Base-by-base conservation (phyloP, 345 rosid genomes). In the Gynandropsis gynandra region DNA sequence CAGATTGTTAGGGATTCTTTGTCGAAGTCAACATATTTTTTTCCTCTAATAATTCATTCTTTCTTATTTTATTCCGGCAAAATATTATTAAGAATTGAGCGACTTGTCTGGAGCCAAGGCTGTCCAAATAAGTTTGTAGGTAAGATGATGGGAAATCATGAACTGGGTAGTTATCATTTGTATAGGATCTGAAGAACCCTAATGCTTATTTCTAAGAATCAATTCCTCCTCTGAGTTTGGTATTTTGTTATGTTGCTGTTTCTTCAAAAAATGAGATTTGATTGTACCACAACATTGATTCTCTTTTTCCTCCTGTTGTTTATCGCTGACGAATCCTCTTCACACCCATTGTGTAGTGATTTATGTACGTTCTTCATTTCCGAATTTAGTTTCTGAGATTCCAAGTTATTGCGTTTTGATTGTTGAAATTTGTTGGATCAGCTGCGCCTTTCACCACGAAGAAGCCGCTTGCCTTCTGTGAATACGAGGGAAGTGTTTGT, bases 291-390 rank as follows among this genome's bases (percentile, higher is more conserved):
- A 39, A 42, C 29, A 19, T 0, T 65, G 16, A 37, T 58, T 57
- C 31, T 71, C 61, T 55, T 45, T 13, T 53, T 70, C 56, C 19
- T 72, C 47, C 10, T 69, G 58, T 74, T 80, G 56, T 76, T 69
- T 67, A 61, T 58, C 67, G 61, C 75, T 57, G 44, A 32, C 14
- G 9, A 4, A 7, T 66, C 73, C 34, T 57, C 53, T 18, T 77
- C 89, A 46, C 73, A 67, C 69, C 87, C 84, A 0, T 63, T 79
- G 33, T 85, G 89, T 53, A 75, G 59, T 59, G 74, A 81, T 79
- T 74, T 87, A 60, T 62, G 95, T 81, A 50, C 54, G 85, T 1
- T 15, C 1, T 7, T 27, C 7, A 13, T 7, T 31, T 52, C 9
- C 55, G 21, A 19, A 10, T 9, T 13, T 29, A 13, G 38, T 37